phyloP scores from a whole-genome alignment of 768 basidiomycete genomes.

The Tricholomella constricta region DNA sequence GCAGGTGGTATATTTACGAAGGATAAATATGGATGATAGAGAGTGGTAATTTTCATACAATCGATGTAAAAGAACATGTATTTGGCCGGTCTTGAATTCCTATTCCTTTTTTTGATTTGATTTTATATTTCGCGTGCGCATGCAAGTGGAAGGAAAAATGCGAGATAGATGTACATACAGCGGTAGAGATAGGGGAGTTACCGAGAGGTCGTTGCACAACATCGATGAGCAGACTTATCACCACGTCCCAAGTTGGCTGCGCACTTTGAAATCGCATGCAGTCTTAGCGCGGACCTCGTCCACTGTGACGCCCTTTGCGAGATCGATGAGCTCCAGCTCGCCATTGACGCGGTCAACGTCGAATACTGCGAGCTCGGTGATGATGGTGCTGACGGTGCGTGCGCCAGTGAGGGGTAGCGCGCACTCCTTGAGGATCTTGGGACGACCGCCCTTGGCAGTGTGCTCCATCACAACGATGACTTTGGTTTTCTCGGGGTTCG shows the following conservation, averaged over 20 bases:
- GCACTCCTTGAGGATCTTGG: conserved; percentile 85
- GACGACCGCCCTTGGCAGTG: conserved; percentile 84
- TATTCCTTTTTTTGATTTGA: no score
- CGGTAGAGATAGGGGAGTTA: no score
- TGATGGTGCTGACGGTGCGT: conserved; percentile 83
- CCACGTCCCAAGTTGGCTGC: conserved; percentile 50
- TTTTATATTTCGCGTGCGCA: no score
- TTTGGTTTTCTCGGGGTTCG: conserved; percentile 94
- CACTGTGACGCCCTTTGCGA: conserved; percentile 81
- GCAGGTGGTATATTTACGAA: no score
- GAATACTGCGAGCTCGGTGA: conserved; percentile 93
- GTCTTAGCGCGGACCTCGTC: conserved; percentile 89
- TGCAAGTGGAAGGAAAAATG: no score
- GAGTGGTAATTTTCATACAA: no score
- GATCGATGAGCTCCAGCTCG: conserved; percentile 71
- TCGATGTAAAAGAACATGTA: no score
- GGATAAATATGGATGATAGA: no score
- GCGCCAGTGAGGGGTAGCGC: conserved; percentile 88
- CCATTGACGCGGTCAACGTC: conserved; percentile 79
- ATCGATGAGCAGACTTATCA: conserved; percentile 31
- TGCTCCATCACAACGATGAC: conserved; percentile 92
- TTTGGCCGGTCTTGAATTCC: no score
- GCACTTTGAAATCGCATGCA: conserved; percentile 75
- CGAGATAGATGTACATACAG: no score
- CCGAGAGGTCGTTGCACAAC: no score